These are phyloP conservation scores for Pseudodiploospora longispora DNA, from an alignment of 2,329 filamentous ascomycete species.

Conservation along the genomic window DNA sequence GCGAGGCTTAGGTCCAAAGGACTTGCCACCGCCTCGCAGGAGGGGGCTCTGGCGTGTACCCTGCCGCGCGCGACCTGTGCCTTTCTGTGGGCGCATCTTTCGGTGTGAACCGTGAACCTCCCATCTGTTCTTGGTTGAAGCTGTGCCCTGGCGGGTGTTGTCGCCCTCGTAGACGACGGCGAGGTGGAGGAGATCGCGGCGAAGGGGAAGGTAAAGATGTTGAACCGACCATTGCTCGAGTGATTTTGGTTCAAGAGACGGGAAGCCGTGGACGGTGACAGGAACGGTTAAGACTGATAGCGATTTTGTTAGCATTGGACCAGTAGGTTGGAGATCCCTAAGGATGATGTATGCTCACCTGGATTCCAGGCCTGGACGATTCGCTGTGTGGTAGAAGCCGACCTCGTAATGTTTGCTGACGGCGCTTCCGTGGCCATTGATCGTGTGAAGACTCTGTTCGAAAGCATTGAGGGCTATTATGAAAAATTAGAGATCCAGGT, in stretches of 20 bases:
- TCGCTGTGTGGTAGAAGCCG: constrained; percentile 22
- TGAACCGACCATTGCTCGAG: constrained; percentile 72
- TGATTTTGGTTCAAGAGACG: constrained; percentile 71
- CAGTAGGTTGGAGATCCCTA: background rate
- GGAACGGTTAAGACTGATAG: constrained; percentile 55
- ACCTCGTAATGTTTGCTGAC: constrained; percentile 28
- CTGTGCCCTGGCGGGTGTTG: constrained; percentile 77
- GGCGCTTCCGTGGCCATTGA: constrained; percentile 49
- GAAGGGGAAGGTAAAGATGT: constrained; percentile 79
- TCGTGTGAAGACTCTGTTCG: constrained; percentile 37
- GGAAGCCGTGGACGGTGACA: constrained; percentile 85
- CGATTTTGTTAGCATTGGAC: background rate
- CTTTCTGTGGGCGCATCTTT: constrained; percentile 85
- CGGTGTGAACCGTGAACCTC: constrained; percentile 77
- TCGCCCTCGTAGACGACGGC: constrained; percentile 92
- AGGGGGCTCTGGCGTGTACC: constrained; percentile 78
- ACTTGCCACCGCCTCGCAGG: constrained; percentile 75
- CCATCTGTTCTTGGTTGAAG: constrained; percentile 68
- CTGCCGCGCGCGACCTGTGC: constrained; percentile 68
- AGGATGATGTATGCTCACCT: constrained; percentile 23
- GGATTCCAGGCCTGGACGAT: constrained; percentile 37
- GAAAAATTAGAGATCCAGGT: too few relatives aligned
- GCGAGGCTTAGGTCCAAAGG: constrained; percentile 82
- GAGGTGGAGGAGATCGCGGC: constrained; percentile 85
- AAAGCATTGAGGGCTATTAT: constrained; percentile 22